These are phyloP conservation scores for Trichoderma sp. DNA, from an alignment of 2,329 filamentous ascomycete species.

Conservation along the genomic window DNA sequence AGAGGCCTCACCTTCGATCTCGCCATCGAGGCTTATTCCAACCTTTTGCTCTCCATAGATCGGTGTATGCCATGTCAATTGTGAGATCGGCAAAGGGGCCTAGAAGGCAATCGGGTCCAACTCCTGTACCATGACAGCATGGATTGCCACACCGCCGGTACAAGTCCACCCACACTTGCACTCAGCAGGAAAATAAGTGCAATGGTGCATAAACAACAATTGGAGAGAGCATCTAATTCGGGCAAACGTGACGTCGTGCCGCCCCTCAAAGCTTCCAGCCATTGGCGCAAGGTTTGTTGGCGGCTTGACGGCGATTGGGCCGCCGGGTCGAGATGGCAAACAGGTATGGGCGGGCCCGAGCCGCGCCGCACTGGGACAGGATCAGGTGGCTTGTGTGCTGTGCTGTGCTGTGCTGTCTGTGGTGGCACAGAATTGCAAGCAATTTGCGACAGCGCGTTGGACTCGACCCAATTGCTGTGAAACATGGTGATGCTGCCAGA, in stretches of 20 bases:
- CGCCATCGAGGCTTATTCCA: not conserved
- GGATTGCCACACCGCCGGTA: conserved; percentile 6
- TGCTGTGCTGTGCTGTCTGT: too few species aligned
- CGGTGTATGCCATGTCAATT: not conserved
- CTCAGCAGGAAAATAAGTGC: not conserved
- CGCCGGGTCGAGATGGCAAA: not conserved
- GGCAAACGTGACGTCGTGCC: conserved; percentile 15
- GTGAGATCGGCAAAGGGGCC: not conserved
- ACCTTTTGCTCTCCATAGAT: not conserved
- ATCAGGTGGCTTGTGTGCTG: not conserved
- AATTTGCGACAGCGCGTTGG: not conserved
- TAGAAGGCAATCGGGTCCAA: not conserved
- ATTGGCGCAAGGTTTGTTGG: not conserved
- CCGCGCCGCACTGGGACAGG: conserved; percentile 10
- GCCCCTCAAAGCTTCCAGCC: not conserved
- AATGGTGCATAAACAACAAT: conserved; percentile 7
- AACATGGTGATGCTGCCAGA: not conserved
- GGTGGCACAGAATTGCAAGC: not conserved
- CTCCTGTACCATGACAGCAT: conserved; percentile 9
- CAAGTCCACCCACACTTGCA: not conserved
- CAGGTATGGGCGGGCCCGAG: conserved; percentile 8
- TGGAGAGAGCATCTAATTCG: conserved; percentile 1
- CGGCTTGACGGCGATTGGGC: conserved; percentile 21
- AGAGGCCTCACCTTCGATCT: not conserved
- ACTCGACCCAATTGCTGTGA: not conserved